phyloP scores from a whole-genome alignment of 2,329 filamentous ascomycete species.

The Fusarium pilosicola region DNA sequence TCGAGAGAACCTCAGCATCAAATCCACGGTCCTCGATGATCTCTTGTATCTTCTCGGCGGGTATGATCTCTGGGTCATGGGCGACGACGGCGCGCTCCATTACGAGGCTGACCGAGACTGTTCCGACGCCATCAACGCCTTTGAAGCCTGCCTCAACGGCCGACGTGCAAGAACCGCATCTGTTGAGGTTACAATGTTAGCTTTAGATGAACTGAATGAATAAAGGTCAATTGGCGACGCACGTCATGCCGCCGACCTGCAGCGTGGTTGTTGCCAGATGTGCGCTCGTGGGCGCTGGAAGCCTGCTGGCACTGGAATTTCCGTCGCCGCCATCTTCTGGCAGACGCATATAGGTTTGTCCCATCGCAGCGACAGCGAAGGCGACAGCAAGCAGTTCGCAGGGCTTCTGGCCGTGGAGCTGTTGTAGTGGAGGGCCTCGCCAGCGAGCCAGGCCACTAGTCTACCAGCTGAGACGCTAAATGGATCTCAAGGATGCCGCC shows the following conservation, averaged over 20 bases:
- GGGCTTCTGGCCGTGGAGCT: neutral
- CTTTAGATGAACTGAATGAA: neutral
- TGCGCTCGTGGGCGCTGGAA: neutral
- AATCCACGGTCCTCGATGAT: constrained; percentile 93
- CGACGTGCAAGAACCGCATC: constrained; percentile 92
- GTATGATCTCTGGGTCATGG: constrained; percentile 80
- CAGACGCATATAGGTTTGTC: neutral
- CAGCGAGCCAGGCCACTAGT: neutral
- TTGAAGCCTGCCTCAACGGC: constrained; percentile 92
- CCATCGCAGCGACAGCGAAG: neutral
- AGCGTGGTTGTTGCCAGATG: neutral
- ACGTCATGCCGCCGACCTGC: neutral
- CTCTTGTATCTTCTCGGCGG: constrained; percentile 80
- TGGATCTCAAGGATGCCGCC: neutral
- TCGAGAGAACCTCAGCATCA: constrained; percentile 85
- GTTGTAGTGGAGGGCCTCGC: neutral
- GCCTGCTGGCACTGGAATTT: neutral
- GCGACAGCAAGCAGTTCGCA: neutral
- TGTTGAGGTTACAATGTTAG: constrained; percentile 57
- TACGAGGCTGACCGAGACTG: constrained; percentile 89
- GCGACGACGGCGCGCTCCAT: constrained; percentile 96
- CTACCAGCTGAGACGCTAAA: neutral
- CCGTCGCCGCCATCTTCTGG: neutral
- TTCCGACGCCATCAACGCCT: constrained; percentile 80
- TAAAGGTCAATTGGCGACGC: neutral